phyloP scores from a whole-genome alignment of 192 early-diverging fungal species.

The Thoreauomyces humboldtii region DNA sequence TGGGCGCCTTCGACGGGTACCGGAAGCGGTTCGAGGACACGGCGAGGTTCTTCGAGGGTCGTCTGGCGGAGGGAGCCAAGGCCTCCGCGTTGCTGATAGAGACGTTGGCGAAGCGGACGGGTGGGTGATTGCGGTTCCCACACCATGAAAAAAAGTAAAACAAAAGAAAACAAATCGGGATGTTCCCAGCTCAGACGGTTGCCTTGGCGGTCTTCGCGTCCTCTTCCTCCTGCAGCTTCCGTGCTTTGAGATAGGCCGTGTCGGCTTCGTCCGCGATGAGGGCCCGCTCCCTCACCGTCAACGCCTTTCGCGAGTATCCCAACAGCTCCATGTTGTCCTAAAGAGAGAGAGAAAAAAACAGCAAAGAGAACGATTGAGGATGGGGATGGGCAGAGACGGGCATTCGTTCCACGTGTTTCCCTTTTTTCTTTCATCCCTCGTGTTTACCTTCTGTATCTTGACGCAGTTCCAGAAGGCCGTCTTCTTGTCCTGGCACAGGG shows the following conservation, averaged over 20 bases:
- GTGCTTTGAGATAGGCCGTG: constrained; percentile 15
- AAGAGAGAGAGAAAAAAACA: too few relatives aligned
- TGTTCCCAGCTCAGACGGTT: too few relatives aligned
- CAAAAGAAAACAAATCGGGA: too few relatives aligned
- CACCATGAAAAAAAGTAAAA: too few relatives aligned
- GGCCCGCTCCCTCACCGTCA: constrained; percentile 15
- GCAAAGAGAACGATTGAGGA: too few relatives aligned
- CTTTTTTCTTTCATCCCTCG: neutral
- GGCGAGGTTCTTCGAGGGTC: constrained; percentile 75
- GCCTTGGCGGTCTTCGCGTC: too few relatives aligned
- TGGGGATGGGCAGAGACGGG: neutral
- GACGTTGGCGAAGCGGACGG: constrained; percentile 12
- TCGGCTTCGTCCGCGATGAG: constrained; percentile 27
- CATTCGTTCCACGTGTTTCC: neutral
- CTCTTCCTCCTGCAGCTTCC: neutral
- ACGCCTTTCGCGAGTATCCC: neutral
- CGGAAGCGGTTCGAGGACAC: constrained; percentile 78
- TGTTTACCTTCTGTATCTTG: constrained; percentile 16
- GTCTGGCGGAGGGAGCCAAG: constrained; percentile 47
- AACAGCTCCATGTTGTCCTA: constrained; percentile 17
- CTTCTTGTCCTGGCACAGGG: constrained; percentile 9
- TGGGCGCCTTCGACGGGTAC: constrained; percentile 82
- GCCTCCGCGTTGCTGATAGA: constrained; percentile 28
- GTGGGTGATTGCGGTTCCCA: too few relatives aligned
- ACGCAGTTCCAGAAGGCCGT: neutral